A percentile compares a stretch with the other conserved stretches of the same genome.
These are phyloP conservation scores for Coriolopsis trogii DNA, from an alignment of 1,284 basidiomycete species.

Conservation along the genomic window DNA sequence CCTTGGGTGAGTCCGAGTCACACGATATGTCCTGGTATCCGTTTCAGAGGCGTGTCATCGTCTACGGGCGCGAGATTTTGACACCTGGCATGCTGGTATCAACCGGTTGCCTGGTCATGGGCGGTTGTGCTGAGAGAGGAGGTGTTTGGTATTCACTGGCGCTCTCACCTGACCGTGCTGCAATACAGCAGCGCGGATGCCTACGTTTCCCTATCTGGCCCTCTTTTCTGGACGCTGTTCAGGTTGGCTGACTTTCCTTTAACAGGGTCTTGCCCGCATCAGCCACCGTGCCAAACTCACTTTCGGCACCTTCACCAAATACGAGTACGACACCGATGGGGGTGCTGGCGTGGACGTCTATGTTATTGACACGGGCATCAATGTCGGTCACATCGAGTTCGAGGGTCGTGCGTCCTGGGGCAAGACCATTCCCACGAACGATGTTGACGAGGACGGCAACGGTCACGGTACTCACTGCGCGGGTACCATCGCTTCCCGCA, in stretches of 20 bases:
- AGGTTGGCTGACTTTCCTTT: conserved; percentile 1
- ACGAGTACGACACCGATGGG: conserved; percentile 74
- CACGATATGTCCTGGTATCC: not conserved
- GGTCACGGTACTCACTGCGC: conserved; percentile 47
- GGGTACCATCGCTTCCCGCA: conserved; percentile 46
- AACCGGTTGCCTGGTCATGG: no score
- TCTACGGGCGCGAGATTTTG: no score
- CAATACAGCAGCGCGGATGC: no score
- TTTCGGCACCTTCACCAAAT: conserved; percentile 88
- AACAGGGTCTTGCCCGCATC: conserved; percentile 90
- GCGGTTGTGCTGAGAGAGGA: no score
- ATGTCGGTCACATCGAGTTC: conserved; percentile 86
- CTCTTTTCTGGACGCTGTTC: no score
- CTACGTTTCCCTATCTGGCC: no score
- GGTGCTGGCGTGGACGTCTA: conserved; percentile 85
- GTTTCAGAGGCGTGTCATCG: not conserved
- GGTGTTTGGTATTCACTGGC: no score
- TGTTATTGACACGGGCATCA: conserved; percentile 88
- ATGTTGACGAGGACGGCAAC: conserved; percentile 42
- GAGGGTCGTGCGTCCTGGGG: conserved; percentile 50
- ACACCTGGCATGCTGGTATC: no score
- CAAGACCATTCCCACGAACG: conserved; percentile 57
- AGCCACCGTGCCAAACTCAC: conserved; percentile 84
- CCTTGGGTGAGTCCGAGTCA: conserved; percentile 79
- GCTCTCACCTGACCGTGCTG: no score